Conservation (phyloP, 306 rosid species). For the Parietaria judaica region DNA sequence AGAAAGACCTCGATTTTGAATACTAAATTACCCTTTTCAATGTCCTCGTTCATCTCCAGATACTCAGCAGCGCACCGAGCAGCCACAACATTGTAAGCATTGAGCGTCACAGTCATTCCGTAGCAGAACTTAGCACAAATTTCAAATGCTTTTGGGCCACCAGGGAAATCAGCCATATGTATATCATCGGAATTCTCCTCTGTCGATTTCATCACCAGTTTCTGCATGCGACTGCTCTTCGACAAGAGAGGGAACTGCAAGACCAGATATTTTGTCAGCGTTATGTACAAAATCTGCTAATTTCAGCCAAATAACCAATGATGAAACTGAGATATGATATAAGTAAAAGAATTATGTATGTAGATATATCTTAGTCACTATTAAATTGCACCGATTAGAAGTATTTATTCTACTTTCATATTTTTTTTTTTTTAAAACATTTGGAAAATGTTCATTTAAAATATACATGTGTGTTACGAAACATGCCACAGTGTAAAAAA, state of each 20-base stretch:
- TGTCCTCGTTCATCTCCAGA: slow-evolving; percentile 86
- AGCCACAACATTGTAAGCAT: slow-evolving; percentile 94
- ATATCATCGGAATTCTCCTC: slow-evolving; percentile 68
- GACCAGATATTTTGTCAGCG: slow-evolving; percentile 1
- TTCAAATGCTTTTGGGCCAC: slow-evolving; percentile 91
- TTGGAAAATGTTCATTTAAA: too few species aligned
- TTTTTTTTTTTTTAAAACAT: too few species aligned
- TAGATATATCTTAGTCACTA: not conserved
- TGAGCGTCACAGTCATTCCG: slow-evolving; percentile 91
- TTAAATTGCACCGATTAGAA: not conserved
- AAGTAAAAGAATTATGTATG: not conserved
- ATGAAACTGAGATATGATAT: too few species aligned
- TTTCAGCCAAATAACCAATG: too few species aligned
- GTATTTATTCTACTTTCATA: too few species aligned
- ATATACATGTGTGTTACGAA: too few species aligned
- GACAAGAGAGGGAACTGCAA: slow-evolving; percentile 83
- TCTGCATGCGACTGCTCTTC: slow-evolving; percentile 73
- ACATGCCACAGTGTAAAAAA: too few species aligned
- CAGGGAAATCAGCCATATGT: slow-evolving; percentile 65
- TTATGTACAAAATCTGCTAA: not conserved
- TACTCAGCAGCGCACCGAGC: slow-evolving; percentile 93
- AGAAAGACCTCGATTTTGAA: slow-evolving; percentile 92
- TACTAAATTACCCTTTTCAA: slow-evolving; percentile 73
- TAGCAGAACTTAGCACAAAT: slow-evolving; percentile 92
- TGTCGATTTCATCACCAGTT: slow-evolving; percentile 44